phyloP scores from a whole-genome alignment of 2,329 filamentous ascomycete species.

The Ophiocordyceps camponoti-leonardi region DNA sequence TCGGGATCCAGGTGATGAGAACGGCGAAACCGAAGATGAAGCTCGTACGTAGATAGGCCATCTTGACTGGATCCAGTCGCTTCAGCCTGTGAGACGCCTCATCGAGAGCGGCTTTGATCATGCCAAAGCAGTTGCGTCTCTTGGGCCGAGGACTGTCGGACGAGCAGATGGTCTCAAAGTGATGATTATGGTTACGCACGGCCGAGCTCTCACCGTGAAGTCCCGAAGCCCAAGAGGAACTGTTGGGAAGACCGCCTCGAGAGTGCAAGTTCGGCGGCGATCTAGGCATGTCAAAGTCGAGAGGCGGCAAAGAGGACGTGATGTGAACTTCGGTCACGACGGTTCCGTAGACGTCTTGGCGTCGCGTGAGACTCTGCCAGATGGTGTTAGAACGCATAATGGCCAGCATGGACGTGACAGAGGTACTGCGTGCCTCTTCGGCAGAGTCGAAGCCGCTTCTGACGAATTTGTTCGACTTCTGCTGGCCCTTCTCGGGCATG shows the following conservation, averaged over 20 bases:
- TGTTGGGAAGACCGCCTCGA: background rate
- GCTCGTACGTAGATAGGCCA: constrained; percentile 41
- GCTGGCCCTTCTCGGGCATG: constrained; percentile 8
- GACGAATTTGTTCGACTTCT: constrained; percentile 7
- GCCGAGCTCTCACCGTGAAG: constrained; percentile 3
- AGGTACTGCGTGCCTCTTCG: constrained; percentile 12
- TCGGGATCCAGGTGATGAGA: constrained; percentile 44
- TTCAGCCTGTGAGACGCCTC: constrained; percentile 15
- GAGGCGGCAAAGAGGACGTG: constrained; percentile 12
- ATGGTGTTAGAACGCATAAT: constrained; percentile 4
- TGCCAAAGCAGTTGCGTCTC: constrained; percentile 6
- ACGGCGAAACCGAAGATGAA: constrained; percentile 43
- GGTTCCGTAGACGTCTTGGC: constrained; percentile 23
- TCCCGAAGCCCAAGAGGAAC: background rate
- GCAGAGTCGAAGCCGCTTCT: constrained; percentile 14
- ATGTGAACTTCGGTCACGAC: constrained; percentile 33
- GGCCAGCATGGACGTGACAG: background rate
- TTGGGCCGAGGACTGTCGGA: constrained; percentile 6
- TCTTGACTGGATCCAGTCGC: constrained; percentile 34
- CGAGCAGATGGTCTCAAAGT: constrained; percentile 13
- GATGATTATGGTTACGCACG: constrained; percentile 2
- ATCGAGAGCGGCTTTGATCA: constrained; percentile 9
- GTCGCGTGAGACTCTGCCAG: constrained; percentile 10
- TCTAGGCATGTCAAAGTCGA: constrained; percentile 1
- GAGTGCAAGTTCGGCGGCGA: constrained; percentile 5